Evolutionary conservation across 495 filamentous ascomycete genomes (phyloP).

Genomic region (Rhypophila decipiens): DNA sequence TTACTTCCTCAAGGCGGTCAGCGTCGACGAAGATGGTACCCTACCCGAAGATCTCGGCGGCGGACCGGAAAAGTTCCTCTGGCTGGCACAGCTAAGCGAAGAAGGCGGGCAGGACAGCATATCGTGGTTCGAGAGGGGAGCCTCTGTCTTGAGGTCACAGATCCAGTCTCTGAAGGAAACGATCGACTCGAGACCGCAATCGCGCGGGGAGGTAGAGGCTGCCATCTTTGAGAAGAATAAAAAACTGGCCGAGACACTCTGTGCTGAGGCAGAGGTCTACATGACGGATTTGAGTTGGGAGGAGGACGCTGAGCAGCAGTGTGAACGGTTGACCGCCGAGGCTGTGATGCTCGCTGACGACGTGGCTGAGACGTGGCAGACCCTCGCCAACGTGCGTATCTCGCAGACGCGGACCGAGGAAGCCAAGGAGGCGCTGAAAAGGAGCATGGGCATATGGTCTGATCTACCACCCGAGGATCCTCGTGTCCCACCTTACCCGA

Average conservation of each 20-base stretch:
- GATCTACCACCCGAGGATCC: slow-evolving; percentile 59
- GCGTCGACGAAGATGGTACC: slow-evolving; percentile 67
- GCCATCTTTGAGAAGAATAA: slow-evolving; percentile 59
- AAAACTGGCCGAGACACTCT: slow-evolving; percentile 79
- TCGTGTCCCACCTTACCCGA: slow-evolving; percentile 72
- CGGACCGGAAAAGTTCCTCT: slow-evolving; percentile 91
- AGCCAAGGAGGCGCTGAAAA: slow-evolving; percentile 66
- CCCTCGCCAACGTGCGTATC: slow-evolving; percentile 85
- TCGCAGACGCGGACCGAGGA: slow-evolving; percentile 74
- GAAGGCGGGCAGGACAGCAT: slow-evolving; percentile 80
- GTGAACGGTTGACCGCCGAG: slow-evolving; percentile 80
- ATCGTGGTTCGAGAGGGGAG: slow-evolving; percentile 80
- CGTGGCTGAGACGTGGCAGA: slow-evolving; percentile 80
- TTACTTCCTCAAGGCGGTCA: slow-evolving; percentile 63
- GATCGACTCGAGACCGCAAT: slow-evolving; percentile 23
- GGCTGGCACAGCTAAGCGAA: slow-evolving; percentile 88
- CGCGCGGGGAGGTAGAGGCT: slow-evolving; percentile 36
- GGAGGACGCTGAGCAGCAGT: slow-evolving; percentile 75
- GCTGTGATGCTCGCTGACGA: slow-evolving; percentile 71
- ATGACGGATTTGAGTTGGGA: slow-evolving; percentile 98
- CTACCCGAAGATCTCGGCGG: slow-evolving; percentile 56
- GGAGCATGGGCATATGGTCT: slow-evolving; percentile 74
- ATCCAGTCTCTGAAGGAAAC: slow-evolving; percentile 47
- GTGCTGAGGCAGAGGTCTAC: slow-evolving; percentile 86
- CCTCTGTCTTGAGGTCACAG: slow-evolving; percentile 56